Evolutionary conservation across 2,329 filamentous ascomycete species (phyloP), one percentile per base, ranked within the genome.

Genomic region (Ophiostoma angusticollis): DNA sequence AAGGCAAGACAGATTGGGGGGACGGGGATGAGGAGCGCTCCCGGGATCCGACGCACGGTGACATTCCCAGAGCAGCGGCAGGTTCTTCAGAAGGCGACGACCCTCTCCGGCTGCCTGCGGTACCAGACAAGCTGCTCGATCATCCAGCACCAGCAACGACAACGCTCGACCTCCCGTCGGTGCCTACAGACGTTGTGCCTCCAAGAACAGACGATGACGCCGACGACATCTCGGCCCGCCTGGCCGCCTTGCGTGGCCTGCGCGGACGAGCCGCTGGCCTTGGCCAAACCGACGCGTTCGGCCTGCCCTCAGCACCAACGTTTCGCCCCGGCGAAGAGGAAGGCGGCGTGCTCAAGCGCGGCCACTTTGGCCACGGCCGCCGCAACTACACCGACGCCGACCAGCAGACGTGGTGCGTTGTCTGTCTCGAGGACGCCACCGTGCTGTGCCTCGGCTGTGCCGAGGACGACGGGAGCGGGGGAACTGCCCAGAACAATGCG

Each of bases 371-470:
- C 16, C 29, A n/a, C 56, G 60, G 5, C 53, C 68, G 5, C 30
- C 58, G 54, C 3, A 62, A 60, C 34, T 74, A 68, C 52, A 74
- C 77, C 0, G 79, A 87, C 49, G 78, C 80, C 24, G 82, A 89
- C 49, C 68, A 79, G 45, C 75, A 79, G 30, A 74, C 69, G 1
- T 93, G 84, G 83, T 93, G 85, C 55, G 72, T 78, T 23, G 85
- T 91, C 9, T 93, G 85, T 54, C 74, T 80, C 33, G 82, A 85
- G 42, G 81, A 91, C 52, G 84, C 80, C 0, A 76, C 74, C 3
- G 60, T 91, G 21, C 68, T 68, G 41, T 93, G 85, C 53, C 53
- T 77, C 0, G 83, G 79, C 3, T 93, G 85, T 50, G 74, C 76
- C 25, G 58, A 60, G 21, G 76, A 87, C 47, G 6, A 12, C n/a